phyloP scores from a whole-genome alignment of 352 stramenopile species.

The Blastocystis sp. region DNA sequence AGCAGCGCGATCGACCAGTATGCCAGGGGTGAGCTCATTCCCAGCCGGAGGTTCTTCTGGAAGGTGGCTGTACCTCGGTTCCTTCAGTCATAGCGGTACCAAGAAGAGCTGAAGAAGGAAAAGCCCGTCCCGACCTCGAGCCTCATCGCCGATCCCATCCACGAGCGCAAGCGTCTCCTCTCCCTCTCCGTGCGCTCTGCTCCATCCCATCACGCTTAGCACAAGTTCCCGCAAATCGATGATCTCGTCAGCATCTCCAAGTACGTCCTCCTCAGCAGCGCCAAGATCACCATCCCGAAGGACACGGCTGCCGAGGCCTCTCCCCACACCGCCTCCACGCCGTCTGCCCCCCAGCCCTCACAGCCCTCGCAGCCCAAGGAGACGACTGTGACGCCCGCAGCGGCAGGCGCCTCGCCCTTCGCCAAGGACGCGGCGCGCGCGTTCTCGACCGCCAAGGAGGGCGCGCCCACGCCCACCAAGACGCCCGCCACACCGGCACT shows the following conservation, averaged over 20 bases:
- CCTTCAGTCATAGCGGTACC: conserved; percentile 23
- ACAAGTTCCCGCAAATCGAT: conserved; percentile 50
- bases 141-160: neutral
- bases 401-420: neutral
- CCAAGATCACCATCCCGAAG: neutral
- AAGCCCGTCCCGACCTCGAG: neutral
- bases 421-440: neutral
- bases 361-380: no score
- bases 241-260: neutral
- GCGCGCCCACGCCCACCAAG: neutral
- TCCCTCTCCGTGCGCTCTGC: conserved; percentile 7
- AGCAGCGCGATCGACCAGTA: neutral
- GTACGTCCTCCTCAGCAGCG: conserved; percentile 24
- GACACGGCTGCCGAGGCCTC: neutral
- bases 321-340: neutral
- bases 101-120: conserved; percentile 56
- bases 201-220: neutral
- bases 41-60: conserved; percentile 52
- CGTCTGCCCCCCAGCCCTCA: no score
- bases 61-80: neutral
- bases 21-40: conserved; percentile 1
- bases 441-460: neutral
- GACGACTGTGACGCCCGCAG: neutral
- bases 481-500: neutral
- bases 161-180: conserved; percentile 15